Evolutionary conservation across 768 basidiomycete species (phyloP).

Genomic region (Plicaturopsis crispa): DNA sequence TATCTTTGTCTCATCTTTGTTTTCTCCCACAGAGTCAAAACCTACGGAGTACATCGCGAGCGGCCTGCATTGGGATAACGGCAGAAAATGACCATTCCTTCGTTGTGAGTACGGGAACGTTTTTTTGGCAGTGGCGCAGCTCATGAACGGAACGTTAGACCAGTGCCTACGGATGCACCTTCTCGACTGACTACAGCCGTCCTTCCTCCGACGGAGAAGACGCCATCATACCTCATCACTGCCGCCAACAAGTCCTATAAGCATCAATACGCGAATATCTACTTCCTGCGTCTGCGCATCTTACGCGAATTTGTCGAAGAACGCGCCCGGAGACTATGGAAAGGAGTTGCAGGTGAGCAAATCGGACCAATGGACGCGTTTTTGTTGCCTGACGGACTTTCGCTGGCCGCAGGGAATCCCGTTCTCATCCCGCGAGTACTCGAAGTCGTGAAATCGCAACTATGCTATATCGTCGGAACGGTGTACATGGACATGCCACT

Average conservation of each 20-base stretch:
- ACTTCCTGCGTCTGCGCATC: constrained; percentile 50
- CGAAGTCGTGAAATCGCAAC: constrained; percentile 75
- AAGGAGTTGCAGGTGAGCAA: constrained; percentile 29
- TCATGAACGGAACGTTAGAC: no score
- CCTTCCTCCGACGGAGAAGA: constrained; percentile 18
- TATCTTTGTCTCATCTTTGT: no score
- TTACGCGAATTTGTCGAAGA: constrained; percentile 40
- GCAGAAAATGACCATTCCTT: no score
- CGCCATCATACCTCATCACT: constrained; percentile 36
- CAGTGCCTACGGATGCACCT: not conserved
- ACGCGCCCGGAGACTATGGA: constrained; percentile 46
- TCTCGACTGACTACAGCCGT: constrained; percentile 12
- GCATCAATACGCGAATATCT: constrained; percentile 69
- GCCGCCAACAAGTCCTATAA: constrained; percentile 44
- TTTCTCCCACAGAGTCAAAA: no score
- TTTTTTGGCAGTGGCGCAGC: no score
- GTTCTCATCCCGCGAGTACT: constrained; percentile 72
- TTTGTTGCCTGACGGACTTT: not conserved
- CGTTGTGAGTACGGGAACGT: no score
- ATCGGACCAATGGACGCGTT: no score
- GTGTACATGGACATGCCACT: constrained; percentile 99
- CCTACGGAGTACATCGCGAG: no score
- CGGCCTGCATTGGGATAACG: no score
- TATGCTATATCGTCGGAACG: constrained; percentile 91
- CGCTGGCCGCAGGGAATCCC: constrained; percentile 46